phyloP scores from a whole-genome alignment of 2,329 filamentous ascomycete genomes.

The Exophiala oligosperma region DNA sequence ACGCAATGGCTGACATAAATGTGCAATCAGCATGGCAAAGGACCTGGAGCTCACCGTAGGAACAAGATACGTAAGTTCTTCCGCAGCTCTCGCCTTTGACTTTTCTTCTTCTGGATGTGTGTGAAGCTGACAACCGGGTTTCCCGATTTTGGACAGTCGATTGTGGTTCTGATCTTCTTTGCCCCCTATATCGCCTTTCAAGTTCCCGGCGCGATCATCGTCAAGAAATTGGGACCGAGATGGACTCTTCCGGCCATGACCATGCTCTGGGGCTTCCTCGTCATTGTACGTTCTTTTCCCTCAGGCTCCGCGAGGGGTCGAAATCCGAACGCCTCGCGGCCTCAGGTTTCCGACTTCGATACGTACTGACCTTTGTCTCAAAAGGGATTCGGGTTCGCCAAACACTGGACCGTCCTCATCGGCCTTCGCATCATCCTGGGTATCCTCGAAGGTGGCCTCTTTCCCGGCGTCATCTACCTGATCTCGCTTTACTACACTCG shows the following conservation, averaged over 20 bases:
- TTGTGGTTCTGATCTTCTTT: slow-evolving; percentile 72
- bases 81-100: neutral
- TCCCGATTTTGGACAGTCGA: too few species aligned
- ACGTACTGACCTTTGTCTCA: too few species aligned
- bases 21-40: slow-evolving; percentile 19
- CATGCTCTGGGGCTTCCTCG: slow-evolving; percentile 44
- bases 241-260: slow-evolving; percentile 31
- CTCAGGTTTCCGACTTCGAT: too few species aligned
- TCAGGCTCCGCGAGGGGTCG: too few species aligned
- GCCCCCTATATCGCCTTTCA: slow-evolving; percentile 70
- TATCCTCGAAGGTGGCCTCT: slow-evolving; percentile 54
- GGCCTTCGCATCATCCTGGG: slow-evolving; percentile 51
- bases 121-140: too few species aligned
- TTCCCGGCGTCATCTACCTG: slow-evolving; percentile 18
- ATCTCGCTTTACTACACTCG: slow-evolving; percentile 5
- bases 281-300: slow-evolving; percentile 27
- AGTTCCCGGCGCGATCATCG: slow-evolving; percentile 65
- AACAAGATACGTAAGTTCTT: neutral
- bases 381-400: slow-evolving; percentile 29
- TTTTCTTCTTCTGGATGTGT: neutral
- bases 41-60: slow-evolving; percentile 6
- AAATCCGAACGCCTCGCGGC: too few species aligned
- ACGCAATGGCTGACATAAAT: slow-evolving; percentile 26
- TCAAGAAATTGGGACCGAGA: slow-evolving; percentile 60
- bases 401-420: slow-evolving; percentile 28